These are phyloP conservation scores for Blakeslea trispora DNA, from an alignment of 371 early-diverging fungal genomes.

Conservation along the genomic window DNA sequence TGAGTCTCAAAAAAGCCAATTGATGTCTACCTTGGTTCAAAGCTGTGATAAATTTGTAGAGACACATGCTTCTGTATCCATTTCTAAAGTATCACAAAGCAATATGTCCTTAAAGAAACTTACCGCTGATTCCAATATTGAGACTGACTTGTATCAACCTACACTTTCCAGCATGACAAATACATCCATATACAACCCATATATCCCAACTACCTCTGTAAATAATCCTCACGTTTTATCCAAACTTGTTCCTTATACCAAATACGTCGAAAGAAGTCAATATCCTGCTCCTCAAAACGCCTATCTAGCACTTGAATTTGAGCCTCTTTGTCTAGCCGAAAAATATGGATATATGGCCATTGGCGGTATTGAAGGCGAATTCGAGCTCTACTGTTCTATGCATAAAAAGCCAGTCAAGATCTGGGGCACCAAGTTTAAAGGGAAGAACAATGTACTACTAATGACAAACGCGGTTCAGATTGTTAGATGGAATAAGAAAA, in stretches of 20 bases:
- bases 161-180: no score
- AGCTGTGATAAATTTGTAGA: conserved; percentile 10
- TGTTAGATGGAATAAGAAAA: conserved; percentile 46
- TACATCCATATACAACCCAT: conserved; percentile 6
- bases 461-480: conserved; percentile 61
- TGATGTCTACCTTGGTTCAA: background rate
- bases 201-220: conserved; percentile 13
- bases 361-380: conserved; percentile 51
- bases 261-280: conserved; percentile 42
- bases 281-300: conserved; percentile 38
- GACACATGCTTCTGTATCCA: conserved; percentile 27
- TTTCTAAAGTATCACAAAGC: conserved; percentile 6
- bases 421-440: conserved; percentile 42
- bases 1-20: conserved; percentile 18
- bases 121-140: no score
- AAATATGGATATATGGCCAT: conserved; percentile 60
- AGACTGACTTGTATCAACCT: no score
- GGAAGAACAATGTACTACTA: conserved; percentile 40
- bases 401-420: conserved; percentile 33
- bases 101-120: no score
- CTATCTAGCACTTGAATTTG: conserved; percentile 36
- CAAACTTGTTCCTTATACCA: conserved; percentile 43
- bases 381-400: conserved; percentile 56
- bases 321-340: conserved; percentile 53
- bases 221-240: conserved; percentile 13